Conservation (phyloP, 345 rosid genomes). For the Salix viminalis region DNA sequence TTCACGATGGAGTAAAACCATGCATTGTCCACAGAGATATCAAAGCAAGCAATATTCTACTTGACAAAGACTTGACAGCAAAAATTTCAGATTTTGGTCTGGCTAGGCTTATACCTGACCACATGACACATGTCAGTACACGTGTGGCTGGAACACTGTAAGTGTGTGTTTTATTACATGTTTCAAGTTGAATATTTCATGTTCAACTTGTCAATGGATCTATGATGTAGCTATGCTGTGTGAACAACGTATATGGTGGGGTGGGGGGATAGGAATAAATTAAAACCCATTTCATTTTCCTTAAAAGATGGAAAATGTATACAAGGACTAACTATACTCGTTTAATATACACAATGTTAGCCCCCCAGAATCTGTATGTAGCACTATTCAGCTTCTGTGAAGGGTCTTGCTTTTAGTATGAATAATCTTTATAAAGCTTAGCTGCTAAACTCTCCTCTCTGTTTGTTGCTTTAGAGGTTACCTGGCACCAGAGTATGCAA, state of each 20-base stretch:
- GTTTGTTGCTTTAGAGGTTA: slow-evolving; percentile 60
- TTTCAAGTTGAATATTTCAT: not conserved
- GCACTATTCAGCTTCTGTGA: not conserved
- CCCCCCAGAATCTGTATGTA: not conserved
- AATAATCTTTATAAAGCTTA: not conserved
- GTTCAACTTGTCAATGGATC: not conserved
- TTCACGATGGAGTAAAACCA: slow-evolving; percentile 81
- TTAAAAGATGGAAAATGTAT: too few relatives aligned
- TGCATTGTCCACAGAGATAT: slow-evolving; percentile 87
- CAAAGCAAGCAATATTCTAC: slow-evolving; percentile 94
- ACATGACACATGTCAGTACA: slow-evolving; percentile 89
- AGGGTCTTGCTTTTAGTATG: not conserved
- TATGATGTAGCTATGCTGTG: not conserved
- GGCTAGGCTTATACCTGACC: slow-evolving; percentile 81
- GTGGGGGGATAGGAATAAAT: too few relatives aligned
- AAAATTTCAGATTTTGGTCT: slow-evolving; percentile 96
- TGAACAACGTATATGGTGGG: not conserved
- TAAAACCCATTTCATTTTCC: too few relatives aligned
- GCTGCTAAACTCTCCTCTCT: not conserved
- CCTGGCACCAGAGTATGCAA: slow-evolving; percentile 96
- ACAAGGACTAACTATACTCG: not conserved
- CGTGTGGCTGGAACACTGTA: slow-evolving; percentile 72
- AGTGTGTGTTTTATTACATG: not conserved
- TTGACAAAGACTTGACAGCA: slow-evolving; percentile 67
- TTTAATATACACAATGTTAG: not conserved